These are phyloP conservation scores for Rhodotorula babjevae DNA, from an alignment of 768 basidiomycete species.

Conservation along the genomic window DNA sequence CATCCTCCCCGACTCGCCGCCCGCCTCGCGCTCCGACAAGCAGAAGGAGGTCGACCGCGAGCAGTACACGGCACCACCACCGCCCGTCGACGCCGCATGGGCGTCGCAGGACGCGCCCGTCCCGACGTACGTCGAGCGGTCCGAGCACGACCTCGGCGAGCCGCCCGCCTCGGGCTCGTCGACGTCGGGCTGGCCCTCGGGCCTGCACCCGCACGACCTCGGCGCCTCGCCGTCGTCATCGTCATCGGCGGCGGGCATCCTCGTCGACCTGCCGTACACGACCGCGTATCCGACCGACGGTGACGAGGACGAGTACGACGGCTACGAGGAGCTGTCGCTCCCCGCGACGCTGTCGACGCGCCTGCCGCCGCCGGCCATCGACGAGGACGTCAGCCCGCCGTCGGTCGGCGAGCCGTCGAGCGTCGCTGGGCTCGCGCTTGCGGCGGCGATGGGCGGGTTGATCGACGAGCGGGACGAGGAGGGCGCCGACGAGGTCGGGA, in stretches of 20 bases:
- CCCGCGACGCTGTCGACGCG: constrained; percentile 3
- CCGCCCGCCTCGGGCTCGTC: background rate
- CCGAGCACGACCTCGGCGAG: constrained; percentile 12
- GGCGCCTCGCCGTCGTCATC: background rate
- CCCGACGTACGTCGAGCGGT: constrained; percentile 32
- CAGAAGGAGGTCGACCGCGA: constrained; percentile 27
- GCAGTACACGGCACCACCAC: background rate
- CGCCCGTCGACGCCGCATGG: background rate
- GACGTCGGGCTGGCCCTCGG: background rate
- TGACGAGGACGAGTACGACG: constrained; percentile 41
- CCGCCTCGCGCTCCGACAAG: constrained; percentile 16
- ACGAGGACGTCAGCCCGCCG: constrained; percentile 39
- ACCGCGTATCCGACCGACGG: background rate
- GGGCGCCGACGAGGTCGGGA: background rate
- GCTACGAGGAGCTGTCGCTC: constrained; percentile 41
- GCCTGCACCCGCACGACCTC: too few species aligned
- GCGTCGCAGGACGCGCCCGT: constrained; percentile 27
- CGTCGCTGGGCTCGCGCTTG: background rate
- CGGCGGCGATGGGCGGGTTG: background rate
- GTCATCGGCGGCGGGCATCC: background rate
- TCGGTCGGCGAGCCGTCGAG: background rate
- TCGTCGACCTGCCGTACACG: background rate
- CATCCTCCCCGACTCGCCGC: constrained; percentile 14
- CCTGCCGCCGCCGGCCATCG: constrained; percentile 33
- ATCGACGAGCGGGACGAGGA: background rate